Conservation (phyloP, 129 eudicot species). For the Calendula officinalis region DNA sequence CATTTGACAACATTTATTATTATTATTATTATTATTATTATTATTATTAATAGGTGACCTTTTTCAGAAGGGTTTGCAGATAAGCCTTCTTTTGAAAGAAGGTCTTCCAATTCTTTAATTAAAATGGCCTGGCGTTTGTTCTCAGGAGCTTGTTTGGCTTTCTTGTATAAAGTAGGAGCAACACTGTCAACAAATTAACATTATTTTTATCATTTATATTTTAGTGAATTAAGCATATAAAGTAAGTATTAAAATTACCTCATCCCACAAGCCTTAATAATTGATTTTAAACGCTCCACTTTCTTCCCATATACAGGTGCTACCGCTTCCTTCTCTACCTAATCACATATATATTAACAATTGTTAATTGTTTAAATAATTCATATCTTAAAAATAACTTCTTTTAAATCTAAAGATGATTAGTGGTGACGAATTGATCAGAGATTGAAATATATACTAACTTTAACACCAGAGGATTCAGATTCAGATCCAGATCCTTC, state of each 20-base stretch:
- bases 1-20: neutral
- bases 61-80: slow-evolving; percentile 77
- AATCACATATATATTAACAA: neutral
- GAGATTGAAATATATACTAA: slow-evolving; percentile 21
- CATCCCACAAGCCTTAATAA: slow-evolving; percentile 92
- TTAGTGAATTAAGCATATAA: too few species aligned
- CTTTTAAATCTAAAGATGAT: too few species aligned
- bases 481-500: slow-evolving; percentile 51
- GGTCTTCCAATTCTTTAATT: slow-evolving; percentile 66
- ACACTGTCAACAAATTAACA: slow-evolving; percentile 40
- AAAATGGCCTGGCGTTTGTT: slow-evolving; percentile 67
- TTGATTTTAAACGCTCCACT: slow-evolving; percentile 80
- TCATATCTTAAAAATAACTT: neutral
- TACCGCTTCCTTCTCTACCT: slow-evolving; percentile 56
- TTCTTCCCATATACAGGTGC: slow-evolving; percentile 77
- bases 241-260: slow-evolving; percentile 35
- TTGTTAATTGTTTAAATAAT: neutral
- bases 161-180: slow-evolving; percentile 76
- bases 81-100: slow-evolving; percentile 79
- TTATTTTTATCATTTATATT: too few species aligned
- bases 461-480: slow-evolving; percentile 64
- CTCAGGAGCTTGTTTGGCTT: slow-evolving; percentile 79
- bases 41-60: slow-evolving; percentile 38
- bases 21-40: neutral
- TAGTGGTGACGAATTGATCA: too few species aligned